Base-by-base conservation (phyloP, 2,329 filamentous ascomycete species). In the Leptoxyphium fumago region DNA sequence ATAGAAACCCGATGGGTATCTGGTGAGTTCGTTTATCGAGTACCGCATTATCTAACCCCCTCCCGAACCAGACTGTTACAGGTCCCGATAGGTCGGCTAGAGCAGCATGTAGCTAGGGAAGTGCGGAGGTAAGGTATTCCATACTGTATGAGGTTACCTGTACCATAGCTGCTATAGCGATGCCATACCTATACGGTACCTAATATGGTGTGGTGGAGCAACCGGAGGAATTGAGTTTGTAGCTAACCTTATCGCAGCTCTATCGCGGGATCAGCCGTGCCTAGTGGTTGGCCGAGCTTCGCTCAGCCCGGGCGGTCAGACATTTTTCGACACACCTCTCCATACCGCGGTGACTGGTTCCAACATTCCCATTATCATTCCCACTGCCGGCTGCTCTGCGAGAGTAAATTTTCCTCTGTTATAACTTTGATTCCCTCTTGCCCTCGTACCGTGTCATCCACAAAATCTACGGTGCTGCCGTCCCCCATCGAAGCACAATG, bases 401-500 rank as follows among this genome's bases (percentile, higher is more conserved):
- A 26, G 21, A 26, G 21, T 7, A 26, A 4, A 26, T 26, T 26
- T 26, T 26, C 21, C 21, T 26, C 21, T 26, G 11, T 36, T 36
- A 36, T 15, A 15, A 36, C 13, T 15, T 15, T 36, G 32, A 13
- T 36, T 36, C 32, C 15, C 9, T 36, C 32, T 9, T 15, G 15
- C 32, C 13, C 32, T 13, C 32, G 9, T 36, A 36, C 32, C 13
- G 13, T 36, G 32, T 15, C 32, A 4, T 13, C 32, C 15, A 36
- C 32, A 13, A 15, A 36, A 13, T 15, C 13, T 9, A 13, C 32
- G 15, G 32, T 36, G 32, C 32, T 36, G 32, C 32, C 32, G 38
- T 40, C 11, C 5, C 18, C 18, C 18, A 28, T 13, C 10, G 17
- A 38, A 28, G 18, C 44, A 39, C 46, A 47, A 61, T 61, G 58